A percentile compares a stretch with the other conserved stretches of the same genome.
Evolutionary conservation across 345 rosid genomes (phyloP).

Genomic region (Cardamine resedifolia): DNA sequence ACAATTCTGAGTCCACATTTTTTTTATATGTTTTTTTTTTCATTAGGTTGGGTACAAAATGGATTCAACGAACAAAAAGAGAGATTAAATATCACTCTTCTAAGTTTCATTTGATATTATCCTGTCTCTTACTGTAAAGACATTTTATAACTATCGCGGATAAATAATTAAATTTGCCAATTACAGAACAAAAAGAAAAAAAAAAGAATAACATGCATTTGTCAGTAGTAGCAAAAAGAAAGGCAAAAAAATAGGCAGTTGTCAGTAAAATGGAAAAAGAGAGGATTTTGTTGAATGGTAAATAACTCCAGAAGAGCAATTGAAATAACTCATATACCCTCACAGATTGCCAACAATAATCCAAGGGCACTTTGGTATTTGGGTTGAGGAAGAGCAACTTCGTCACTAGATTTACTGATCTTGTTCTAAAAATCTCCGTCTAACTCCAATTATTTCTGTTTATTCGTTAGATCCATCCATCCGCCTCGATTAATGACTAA

Average conservation of each 20-base stretch:
- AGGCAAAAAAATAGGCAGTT: constrained; percentile 13
- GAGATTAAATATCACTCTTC: neutral
- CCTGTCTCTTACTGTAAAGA: neutral
- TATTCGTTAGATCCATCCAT: too few species aligned
- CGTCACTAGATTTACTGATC: constrained; percentile 41
- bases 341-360: neutral
- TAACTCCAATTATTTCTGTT: too few species aligned
- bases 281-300: constrained; percentile 8
- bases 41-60: neutral
- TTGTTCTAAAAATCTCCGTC: too few species aligned
- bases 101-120: neutral
- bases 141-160: neutral
- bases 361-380: constrained; percentile 27
- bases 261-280: constrained; percentile 13
- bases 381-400: neutral
- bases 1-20: neutral
- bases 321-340: constrained; percentile 15
- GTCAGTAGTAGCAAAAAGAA: constrained; percentile 5
- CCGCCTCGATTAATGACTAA: too few species aligned
- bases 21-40: too few species aligned
- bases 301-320: neutral
- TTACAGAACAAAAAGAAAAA: neutral
- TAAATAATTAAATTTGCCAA: neutral
- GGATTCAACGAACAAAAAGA: neutral
- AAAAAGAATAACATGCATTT: constrained; percentile 2